Percentiles rank a stretch among this genome's conserved stretches.
Conservation (phyloP, 345 rosid genomes). For the Bruguiera gymnorhiza region DNA sequence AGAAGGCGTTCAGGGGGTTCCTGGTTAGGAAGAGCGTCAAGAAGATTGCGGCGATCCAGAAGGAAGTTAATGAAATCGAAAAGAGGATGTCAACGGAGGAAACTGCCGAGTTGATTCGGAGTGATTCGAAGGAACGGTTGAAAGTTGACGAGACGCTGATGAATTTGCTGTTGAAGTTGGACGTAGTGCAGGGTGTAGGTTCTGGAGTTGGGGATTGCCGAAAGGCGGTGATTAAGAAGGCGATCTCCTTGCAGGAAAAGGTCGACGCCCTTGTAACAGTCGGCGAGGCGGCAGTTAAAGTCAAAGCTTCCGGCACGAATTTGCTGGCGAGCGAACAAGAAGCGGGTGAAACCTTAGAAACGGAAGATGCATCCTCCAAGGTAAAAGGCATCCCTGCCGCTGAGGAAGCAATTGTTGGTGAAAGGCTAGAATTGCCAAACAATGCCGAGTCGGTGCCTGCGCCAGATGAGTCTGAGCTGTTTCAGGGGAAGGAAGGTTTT, state of each 20-base stretch:
- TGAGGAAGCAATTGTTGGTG: neutral
- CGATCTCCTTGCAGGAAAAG: conserved; percentile 54
- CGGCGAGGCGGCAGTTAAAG: neutral
- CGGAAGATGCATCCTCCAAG: neutral
- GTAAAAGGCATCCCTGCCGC: neutral
- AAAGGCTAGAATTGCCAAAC: neutral
- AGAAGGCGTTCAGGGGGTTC: conserved; percentile 53
- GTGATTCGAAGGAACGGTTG: conserved; percentile 42
- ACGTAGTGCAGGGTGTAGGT: conserved; percentile 53
- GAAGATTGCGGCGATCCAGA: conserved; percentile 37
- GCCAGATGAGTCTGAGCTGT: neutral
- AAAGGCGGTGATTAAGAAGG: conserved; percentile 46
- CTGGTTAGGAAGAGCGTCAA: conserved; percentile 52
- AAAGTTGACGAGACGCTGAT: conserved; percentile 54
- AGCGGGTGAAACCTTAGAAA: conserved; percentile 6
- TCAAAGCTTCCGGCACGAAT: neutral
- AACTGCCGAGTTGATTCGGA: conserved; percentile 30
- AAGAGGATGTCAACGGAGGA: conserved; percentile 33
- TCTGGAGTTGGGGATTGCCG: conserved; percentile 53
- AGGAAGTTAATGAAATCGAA: conserved; percentile 46
- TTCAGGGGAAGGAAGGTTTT: neutral
- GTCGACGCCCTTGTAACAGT: conserved; percentile 36
- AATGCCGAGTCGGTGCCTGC: neutral
- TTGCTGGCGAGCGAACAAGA: neutral
- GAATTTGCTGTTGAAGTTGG: conserved; percentile 51